Conservation (phyloP, 352 stramenopile species). For the Blastocystis sp. region DNA sequence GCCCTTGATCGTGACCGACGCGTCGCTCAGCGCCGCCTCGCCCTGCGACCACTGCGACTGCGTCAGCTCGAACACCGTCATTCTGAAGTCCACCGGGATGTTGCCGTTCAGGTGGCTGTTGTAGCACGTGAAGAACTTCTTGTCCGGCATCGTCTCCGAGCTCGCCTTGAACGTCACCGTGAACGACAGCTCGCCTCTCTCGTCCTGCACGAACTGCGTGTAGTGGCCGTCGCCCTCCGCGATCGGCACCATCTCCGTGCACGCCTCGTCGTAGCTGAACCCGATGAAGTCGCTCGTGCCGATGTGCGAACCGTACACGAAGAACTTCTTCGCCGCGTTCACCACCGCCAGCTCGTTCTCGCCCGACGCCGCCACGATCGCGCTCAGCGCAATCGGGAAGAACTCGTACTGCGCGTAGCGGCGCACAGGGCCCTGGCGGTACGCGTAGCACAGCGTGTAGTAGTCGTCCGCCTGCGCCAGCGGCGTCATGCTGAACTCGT, state of each 20-base stretch:
- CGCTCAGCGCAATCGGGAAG: conserved; percentile 21
- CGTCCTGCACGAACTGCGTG: conserved; percentile 6
- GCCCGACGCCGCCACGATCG: conserved; percentile 27
- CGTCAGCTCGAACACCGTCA: conserved; percentile 52
- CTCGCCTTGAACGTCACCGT: conserved; percentile 52
- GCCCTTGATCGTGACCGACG: conserved; percentile 6
- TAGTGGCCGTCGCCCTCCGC: conserved; percentile 43
- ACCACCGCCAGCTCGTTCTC: conserved; percentile 42
- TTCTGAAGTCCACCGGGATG: conserved; percentile 29
- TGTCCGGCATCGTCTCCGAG: not conserved
- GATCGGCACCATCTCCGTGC: conserved; percentile 55
- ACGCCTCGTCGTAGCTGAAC: conserved; percentile 23
- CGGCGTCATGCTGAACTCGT: conserved; percentile 18
- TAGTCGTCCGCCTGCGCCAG: not conserved
- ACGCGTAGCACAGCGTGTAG: conserved; percentile 61
- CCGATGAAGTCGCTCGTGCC: conserved; percentile 42
- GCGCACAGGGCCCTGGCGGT: not conserved
- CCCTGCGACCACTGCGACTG: conserved; percentile 57
- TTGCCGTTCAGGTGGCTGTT: conserved; percentile 61
- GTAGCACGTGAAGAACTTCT: conserved; percentile 54
- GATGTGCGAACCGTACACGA: conserved; percentile 42
- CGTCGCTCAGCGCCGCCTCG: not conserved
- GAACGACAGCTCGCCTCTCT: not conserved
- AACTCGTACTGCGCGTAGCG: conserved; percentile 43
- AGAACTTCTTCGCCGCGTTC: conserved; percentile 49